Conservation (phyloP, 2,329 filamentous ascomycete species). For the Aureobasidium vineae region DNA sequence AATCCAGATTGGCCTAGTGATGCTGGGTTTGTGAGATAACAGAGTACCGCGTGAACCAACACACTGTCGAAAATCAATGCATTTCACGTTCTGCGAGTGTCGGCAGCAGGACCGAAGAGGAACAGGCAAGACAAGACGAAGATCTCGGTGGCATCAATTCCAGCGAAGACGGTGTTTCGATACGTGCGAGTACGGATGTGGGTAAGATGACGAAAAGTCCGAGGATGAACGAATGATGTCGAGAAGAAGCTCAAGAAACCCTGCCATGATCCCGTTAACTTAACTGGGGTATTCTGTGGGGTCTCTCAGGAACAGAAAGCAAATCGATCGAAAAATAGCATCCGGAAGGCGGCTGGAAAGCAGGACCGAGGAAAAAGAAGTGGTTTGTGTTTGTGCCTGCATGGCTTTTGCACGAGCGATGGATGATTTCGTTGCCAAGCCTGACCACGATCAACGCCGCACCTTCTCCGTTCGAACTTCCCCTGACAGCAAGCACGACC, state of each 20-base stretch:
- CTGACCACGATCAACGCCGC: neutral
- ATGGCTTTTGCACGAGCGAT: neutral
- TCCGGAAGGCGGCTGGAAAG: conserved; percentile 8
- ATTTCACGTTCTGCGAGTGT: neutral
- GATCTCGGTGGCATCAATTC: neutral
- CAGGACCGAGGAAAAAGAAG: neutral
- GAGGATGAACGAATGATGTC: conserved; percentile 16
- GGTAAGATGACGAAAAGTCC: conserved; percentile 17
- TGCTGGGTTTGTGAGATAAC: neutral
- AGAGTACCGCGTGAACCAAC: neutral
- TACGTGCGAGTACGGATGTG: conserved; percentile 18
- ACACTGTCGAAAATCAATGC: neutral
- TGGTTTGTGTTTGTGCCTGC: conserved; percentile 11
- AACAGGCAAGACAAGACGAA: neutral
- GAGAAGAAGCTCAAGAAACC: conserved; percentile 9
- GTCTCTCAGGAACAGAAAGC: conserved; percentile 10
- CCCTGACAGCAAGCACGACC: conserved; percentile 15
- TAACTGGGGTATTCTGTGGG: conserved; percentile 7
- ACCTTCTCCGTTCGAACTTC: conserved; percentile 12
- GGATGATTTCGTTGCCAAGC: neutral
- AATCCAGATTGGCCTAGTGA: neutral
- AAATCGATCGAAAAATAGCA: conserved; percentile 9
- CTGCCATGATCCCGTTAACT: conserved; percentile 6
- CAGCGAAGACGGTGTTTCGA: neutral
- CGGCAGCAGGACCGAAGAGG: conserved; percentile 12